phyloP scores from a whole-genome alignment of 352 stramenopile species.

The Phytophthora cajani region DNA sequence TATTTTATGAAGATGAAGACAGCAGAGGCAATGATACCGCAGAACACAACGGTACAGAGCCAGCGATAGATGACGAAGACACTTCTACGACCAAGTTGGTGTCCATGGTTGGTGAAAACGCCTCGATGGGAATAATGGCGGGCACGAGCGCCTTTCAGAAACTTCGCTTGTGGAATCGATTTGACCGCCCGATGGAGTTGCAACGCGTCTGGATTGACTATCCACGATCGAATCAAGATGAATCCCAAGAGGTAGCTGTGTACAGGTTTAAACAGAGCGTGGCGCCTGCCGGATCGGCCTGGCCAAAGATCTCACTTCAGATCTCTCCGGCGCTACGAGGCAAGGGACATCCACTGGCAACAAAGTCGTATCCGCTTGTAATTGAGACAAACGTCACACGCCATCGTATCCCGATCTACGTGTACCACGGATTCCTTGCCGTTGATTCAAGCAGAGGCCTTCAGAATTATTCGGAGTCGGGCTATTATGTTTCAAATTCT shows the following conservation, averaged over 20 bases:
- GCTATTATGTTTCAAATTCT: slow-evolving; percentile 18
- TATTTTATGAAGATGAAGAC: slow-evolving; percentile 24
- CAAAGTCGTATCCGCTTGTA: slow-evolving; percentile 34
- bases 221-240: slow-evolving; percentile 4
- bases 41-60: slow-evolving; percentile 8
- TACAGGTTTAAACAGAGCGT: slow-evolving; percentile 36
- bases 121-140: slow-evolving; percentile 23
- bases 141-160: slow-evolving; percentile 27
- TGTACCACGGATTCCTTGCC: slow-evolving; percentile 49
- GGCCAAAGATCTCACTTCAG: slow-evolving; percentile 40
- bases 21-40: neutral
- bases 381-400: slow-evolving; percentile 54
- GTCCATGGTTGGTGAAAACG: slow-evolving; percentile 23
- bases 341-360: slow-evolving; percentile 3
- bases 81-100: slow-evolving; percentile 12
- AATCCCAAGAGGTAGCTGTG: slow-evolving; percentile 34
- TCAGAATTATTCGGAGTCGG: slow-evolving; percentile 26
- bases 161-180: slow-evolving; percentile 46
- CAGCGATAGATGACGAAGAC: slow-evolving; percentile 3
- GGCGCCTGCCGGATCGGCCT: slow-evolving; percentile 32
- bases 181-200: slow-evolving; percentile 50
- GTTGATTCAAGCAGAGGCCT: slow-evolving; percentile 37
- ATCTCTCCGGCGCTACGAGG: slow-evolving; percentile 24
- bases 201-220: slow-evolving; percentile 49
- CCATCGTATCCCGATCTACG: slow-evolving; percentile 38